Evolutionary conservation across 2,329 filamentous ascomycete genomes (phyloP), one percentile per base, ranked within the genome.

Genomic region (Blumeriella jaapii): DNA sequence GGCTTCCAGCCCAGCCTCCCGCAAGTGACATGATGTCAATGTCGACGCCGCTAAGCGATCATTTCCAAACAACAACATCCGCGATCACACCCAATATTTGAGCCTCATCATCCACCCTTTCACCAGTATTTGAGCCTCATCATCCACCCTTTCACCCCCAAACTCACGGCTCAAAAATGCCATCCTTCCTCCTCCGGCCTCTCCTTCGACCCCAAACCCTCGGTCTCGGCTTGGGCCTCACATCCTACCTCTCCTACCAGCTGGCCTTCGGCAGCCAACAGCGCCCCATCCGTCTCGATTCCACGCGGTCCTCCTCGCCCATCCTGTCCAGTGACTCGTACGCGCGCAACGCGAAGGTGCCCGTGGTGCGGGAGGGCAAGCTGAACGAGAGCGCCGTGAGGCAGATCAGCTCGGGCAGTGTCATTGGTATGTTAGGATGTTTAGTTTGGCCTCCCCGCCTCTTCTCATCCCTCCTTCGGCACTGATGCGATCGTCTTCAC

Each of bases 171-270:
- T 29, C 6, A n/a, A 45, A 22, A 34, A 54, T 54, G 53, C 41
- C 52, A 36, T 41, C 46, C 10, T 41, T 55, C 24, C 44, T 56
- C 31, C 41, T 55, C 25, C 52, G 52, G 10, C 54, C 52, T 11
- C 38, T 51, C 25, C 28, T 56, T 23, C 48, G 49, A 9, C 55
- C 54, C 11, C 52, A 53, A 26, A 43, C 36, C 18, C 18, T 38
- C 18, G 55, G 56, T 29, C 46, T 61, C 10, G 57, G 59, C 4
- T 42, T 61, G 11, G 51, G 55, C n/a, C 37, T 61, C 34, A 49
- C 56, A 32, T 51, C 54, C 3, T 51, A 54, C 34, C 42, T 56
- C 13, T 42, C 50, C 10, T 34, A 51, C 26, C 33, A 35, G 9
- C n/a, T n/a, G n/a, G 27, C 26, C 13, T 46, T 50, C 9, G 26